Evolutionary conservation across 179 eudicot species (phyloP), one percentile per base, ranked within the genome.

Genomic region (Actinidia arguta): DNA sequence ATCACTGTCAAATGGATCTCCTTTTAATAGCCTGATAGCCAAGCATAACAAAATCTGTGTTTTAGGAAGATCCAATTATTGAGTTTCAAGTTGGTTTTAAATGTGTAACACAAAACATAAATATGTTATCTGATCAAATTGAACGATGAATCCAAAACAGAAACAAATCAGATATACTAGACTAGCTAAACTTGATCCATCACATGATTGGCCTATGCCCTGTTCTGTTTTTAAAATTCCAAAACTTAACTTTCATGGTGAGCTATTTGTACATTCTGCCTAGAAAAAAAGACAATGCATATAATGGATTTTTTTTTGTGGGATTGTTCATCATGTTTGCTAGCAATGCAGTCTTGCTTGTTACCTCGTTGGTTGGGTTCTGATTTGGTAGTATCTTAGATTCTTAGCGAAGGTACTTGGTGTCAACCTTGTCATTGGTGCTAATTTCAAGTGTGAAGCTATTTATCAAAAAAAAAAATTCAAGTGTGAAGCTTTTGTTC

Each of bases 361-460:
- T 73, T 73, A 24, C 20, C 56, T 50, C 58, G 7, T 73, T 50
- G 76, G 76, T 48, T 73, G 58, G 48, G 27, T 20, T 48, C 51
- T 73, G 18, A 50, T 50, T 73, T 24, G 76, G 31, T 47, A 50
- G 42, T 20, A 50, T 11, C 58, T 31, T 14, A 22, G 31, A n/a
- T n/a, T n/a, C n/a, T n/a, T n/a, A n/a, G 31, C 27, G 52, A 4
- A 75, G 48, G 48, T 8, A 55, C 31, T 75, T 75, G 27, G 48
- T n/a, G 36, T 56, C 42, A n/a, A 56, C 79, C 52, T 16, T 55
- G 24, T 75, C 47, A 31, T 2, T 75, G 71, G 50, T 50, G 24
- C 9, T 50, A 48, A 24, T 36, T 64, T 31, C 42, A 63, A n/a
- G n/a, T n/a, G n/a, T n/a, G n/a, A n/a, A n/a, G n/a, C n/a, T n/a